Conservation (phyloP, 176 grass and related monocot species). For the Pontederia paniculata region DNA sequence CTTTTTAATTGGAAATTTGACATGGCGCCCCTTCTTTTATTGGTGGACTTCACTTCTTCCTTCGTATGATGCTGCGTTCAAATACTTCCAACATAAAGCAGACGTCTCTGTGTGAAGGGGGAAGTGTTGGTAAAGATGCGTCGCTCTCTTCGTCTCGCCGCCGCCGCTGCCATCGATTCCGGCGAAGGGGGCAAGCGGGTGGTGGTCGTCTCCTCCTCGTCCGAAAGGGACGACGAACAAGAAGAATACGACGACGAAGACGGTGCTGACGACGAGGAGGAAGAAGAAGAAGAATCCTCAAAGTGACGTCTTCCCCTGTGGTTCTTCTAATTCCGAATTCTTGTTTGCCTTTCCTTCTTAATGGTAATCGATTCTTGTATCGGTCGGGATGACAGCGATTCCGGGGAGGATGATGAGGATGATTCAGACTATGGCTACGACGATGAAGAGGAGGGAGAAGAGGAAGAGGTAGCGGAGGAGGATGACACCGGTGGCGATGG, state of each 20-base stretch:
- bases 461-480: slow-evolving; percentile 1
- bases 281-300: not conserved
- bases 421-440: not conserved
- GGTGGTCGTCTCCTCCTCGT: slow-evolving; percentile 37
- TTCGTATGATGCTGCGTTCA: too few relatives aligned
- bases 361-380: too few relatives aligned
- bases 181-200: slow-evolving; percentile 5
- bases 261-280: slow-evolving; percentile 27
- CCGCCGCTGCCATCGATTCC: slow-evolving; percentile 8
- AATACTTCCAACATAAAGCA: too few relatives aligned
- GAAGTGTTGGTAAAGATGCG: too few relatives aligned
- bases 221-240: slow-evolving; percentile 29
- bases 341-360: not conserved
- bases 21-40: too few relatives aligned
- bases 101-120: too few relatives aligned
- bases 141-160: not conserved
- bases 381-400: too few relatives aligned
- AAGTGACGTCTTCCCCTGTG: not conserved
- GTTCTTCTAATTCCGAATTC: not conserved
- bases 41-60: too few relatives aligned
- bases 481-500: slow-evolving; percentile 10
- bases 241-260: slow-evolving; percentile 28
- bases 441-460: slow-evolving; percentile 1
- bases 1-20: too few relatives aligned
- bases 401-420: too few relatives aligned